Evolutionary conservation across 306 rosid genomes (phyloP), one percentile per base, ranked within the genome.

Genomic region (Fragaria iinumae): DNA sequence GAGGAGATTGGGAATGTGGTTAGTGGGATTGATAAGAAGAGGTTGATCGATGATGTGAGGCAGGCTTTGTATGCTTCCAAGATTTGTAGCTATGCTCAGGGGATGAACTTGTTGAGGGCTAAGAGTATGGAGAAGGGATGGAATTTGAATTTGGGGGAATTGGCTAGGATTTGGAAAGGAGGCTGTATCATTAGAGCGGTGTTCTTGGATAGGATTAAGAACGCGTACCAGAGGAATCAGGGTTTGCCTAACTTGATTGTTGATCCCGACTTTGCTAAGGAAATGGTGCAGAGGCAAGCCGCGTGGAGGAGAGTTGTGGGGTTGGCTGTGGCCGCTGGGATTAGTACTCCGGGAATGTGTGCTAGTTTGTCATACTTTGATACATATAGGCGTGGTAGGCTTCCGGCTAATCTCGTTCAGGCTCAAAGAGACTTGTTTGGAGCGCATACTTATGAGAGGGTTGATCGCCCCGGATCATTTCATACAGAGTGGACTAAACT

Each of bases 101-200:
- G 98, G 56, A 94, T 94, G 98, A 94, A 94, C 60, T 78, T 94
- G 80, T 82, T 94, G 87, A 88, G 93, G 88, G 97, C 95, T 3
- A 94, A 94, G 90, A 91, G 98, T 60, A 27, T 76, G 39, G 91
- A 90, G 91, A 90, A 89, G 75, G 93, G 93, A 18, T 94, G 98
- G 98, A 76, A 77, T 32, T 89, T 94, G 96, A 88, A 94, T 68
- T 80, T 94, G 3, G 98, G 98, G 6, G 98, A 94, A 27, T 80
- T 94, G 79, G 96, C 97, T 0, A 88, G 97, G 87, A 94, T 94
- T 76, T 94, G 98, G 98, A 94, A 94, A 81, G 98, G 98, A 71
- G 95, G 98, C 50, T 94, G 98, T 60, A 94, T 94, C 50, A 94
- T 94, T 29, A 72, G 98, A 32, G 98, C 98, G 0, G 98, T 94